These are phyloP conservation scores for Cyberlindnera japonica DNA, from an alignment of 805 yeast species.

Conservation along the genomic window DNA sequence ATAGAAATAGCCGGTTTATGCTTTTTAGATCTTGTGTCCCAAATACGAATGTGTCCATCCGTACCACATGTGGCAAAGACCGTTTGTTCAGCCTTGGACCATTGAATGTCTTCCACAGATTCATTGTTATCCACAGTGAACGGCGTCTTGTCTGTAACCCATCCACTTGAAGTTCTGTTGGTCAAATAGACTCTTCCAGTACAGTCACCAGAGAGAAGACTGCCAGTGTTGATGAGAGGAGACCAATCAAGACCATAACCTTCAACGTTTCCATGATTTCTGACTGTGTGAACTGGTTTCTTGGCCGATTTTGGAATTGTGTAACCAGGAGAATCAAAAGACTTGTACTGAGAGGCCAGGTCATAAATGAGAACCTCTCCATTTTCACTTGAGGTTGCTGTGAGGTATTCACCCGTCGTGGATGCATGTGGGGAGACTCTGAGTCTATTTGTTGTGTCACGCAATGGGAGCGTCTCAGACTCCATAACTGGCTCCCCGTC, in stretches of 20 bases:
- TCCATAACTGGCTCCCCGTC: slow-evolving; percentile 85
- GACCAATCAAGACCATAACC: slow-evolving; percentile 98
- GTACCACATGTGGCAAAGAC: slow-evolving; percentile 95
- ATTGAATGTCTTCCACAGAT: slow-evolving; percentile 94
- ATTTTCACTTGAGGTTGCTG: slow-evolving; percentile 84
- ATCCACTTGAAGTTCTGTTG: slow-evolving; percentile 66
- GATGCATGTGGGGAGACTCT: slow-evolving; percentile 77
- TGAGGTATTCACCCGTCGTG: slow-evolving; percentile 71
- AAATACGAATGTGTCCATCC: slow-evolving; percentile 87
- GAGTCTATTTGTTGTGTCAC: slow-evolving; percentile 83
- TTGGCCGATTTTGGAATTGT: slow-evolving; percentile 72
- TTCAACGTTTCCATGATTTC: slow-evolving; percentile 89
- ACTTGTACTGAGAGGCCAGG: slow-evolving; percentile 69
- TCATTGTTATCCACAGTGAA: slow-evolving; percentile 57
- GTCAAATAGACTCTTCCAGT: slow-evolving; percentile 81
- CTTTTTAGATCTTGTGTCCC: slow-evolving; percentile 95
- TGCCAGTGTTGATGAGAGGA: slow-evolving; percentile 74
- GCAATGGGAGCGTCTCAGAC: slow-evolving; percentile 72
- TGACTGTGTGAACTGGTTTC: slow-evolving; percentile 78
- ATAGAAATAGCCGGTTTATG: slow-evolving; percentile 89
- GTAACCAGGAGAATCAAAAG: slow-evolving; percentile 86
- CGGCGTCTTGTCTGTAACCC: slow-evolving; percentile 85
- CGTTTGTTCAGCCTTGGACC: slow-evolving; percentile 89
- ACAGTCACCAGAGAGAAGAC: slow-evolving; percentile 84
- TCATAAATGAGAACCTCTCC: slow-evolving; percentile 90